Evolutionary conservation across 129 eudicot species (phyloP), one percentile per base, ranked within the genome.

Genomic region (Ambrosia artemisiifolia): DNA sequence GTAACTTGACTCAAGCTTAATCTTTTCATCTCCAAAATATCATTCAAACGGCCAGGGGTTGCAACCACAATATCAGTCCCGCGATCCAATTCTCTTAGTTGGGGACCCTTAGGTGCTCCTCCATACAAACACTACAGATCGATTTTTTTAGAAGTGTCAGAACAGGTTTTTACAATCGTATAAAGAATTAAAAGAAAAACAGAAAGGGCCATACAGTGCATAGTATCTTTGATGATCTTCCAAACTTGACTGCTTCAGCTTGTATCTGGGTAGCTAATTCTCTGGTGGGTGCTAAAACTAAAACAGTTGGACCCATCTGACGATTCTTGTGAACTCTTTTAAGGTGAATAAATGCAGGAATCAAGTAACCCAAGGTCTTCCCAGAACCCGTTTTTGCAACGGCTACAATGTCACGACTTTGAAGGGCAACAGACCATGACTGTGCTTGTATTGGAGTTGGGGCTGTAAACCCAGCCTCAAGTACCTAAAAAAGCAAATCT

Each of bases 51-150:
- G 28, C 98, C 98, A 78, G 98, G 98, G 70, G 98, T 94, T 13
- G 98, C 98, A 57, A 94, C 98, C 62, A 94, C 96, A 56, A 94
- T 73, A 83, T 94, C 98, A 4, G 82, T 83, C 9, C 98, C 98
- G 63, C 93, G 89, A 57, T 81, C 85, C 30, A 94, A 73, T 30
- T 89, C 96, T 55, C 83, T 80, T 55, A 94, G 74, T 74, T 94
- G 98, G 7, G 98, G 96, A 12, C 98, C 98, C 80, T 94, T 94
- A 6, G 98, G 96, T 43, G 98, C 98, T 75, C 98, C 98, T 72
- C 98, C 98, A 88, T 94, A 94, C 63, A 94, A 81, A 78, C 98
- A 94, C 98, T 93, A 24, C 36, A 78, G 24, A 32, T 32, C 34
- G 14, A 64, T 28, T 28, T 11, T 13, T 19, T 1, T 38, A 30